These are phyloP conservation scores for Sequoiadendron giganteum DNA, from an alignment of 75 land plant species.

Conservation along the genomic window DNA sequence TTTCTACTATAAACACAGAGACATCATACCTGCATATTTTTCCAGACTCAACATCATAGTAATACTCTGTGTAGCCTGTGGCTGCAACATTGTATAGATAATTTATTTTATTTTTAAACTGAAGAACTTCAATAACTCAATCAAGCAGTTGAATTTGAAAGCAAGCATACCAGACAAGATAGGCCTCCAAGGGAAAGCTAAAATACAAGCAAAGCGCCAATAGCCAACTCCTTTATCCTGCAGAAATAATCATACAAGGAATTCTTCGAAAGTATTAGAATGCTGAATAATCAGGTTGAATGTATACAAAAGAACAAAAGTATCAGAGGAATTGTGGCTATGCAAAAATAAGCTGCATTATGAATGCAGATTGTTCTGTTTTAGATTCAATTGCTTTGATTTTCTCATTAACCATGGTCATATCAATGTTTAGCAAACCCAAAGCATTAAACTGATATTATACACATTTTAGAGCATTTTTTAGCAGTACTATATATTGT, in stretches of 20 bases:
- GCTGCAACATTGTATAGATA: slow-evolving; percentile 46
- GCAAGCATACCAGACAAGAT: slow-evolving; percentile 75
- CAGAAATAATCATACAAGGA: slow-evolving; percentile 15
- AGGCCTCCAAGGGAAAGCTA: slow-evolving; percentile 96
- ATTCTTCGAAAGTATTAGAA: not conserved
- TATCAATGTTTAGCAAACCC: not conserved
- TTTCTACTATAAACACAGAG: not conserved
- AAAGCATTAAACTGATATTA: not conserved
- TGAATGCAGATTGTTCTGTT: not conserved
- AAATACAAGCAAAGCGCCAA: slow-evolving; percentile 87
- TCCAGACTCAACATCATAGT: slow-evolving; percentile 69
- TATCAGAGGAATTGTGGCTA: not conserved
- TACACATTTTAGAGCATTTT: not conserved
- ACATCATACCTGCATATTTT: slow-evolving; percentile 80
- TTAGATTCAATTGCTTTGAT: no score
- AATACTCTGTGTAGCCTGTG: slow-evolving; percentile 95
- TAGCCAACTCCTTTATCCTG: slow-evolving; percentile 85
- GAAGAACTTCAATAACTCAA: slow-evolving; percentile 11
- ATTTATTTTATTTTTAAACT: not conserved
- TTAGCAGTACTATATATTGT: not conserved
- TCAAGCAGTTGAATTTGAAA: slow-evolving; percentile 3
- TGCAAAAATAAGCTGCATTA: not conserved
- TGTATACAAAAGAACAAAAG: not conserved
- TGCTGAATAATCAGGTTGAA: not conserved
- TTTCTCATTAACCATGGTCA: not conserved